phyloP scores from a whole-genome alignment of 2,329 filamentous ascomycete genomes.

The Penicillium sp. region DNA sequence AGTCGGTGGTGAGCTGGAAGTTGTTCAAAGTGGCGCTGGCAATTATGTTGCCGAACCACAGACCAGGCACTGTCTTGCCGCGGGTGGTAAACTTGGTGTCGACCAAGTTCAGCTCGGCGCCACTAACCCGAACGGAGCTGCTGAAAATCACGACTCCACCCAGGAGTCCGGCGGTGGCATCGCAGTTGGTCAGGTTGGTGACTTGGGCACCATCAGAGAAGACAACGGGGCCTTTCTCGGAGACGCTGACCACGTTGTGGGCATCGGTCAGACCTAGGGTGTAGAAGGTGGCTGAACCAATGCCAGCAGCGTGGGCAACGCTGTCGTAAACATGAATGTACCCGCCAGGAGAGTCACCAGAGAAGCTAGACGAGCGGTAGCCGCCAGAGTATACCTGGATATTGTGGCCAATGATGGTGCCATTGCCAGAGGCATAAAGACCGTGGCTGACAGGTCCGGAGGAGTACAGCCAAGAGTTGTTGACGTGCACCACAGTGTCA shows the following conservation, averaged over 20 bases:
- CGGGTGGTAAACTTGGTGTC: conserved; percentile 26
- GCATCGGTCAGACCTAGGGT: conserved; percentile 30
- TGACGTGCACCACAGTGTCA: conserved; percentile 29
- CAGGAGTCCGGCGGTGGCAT: conserved; percentile 31
- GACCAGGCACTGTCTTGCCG: conserved; percentile 22
- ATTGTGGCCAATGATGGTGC: conserved; percentile 27
- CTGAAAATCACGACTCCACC: conserved; percentile 31
- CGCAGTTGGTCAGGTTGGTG: conserved; percentile 13
- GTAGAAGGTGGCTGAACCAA: conserved; percentile 37
- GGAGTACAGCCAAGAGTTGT: conserved; percentile 32
- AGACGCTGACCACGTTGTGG: conserved; percentile 26
- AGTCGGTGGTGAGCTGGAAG: conserved; percentile 17
- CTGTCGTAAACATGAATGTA: conserved; percentile 32
- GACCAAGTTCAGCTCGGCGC: conserved; percentile 23
- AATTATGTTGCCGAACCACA: conserved; percentile 38
- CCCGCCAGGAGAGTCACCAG: conserved; percentile 33
- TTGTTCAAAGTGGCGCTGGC: conserved; percentile 11
- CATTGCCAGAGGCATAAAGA: conserved; percentile 37
- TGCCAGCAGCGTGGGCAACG: conserved; percentile 31
- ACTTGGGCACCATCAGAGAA: conserved; percentile 31
- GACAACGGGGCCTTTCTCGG: conserved; percentile 23
- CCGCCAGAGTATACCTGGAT: conserved; percentile 34
- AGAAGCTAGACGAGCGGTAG: conserved; percentile 34
- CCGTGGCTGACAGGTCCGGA: conserved; percentile 36
- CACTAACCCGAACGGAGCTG: conserved; percentile 17